Base-by-base conservation (phyloP, 192 early-diverging fungal species). In the Coemansia guatemalensis region DNA sequence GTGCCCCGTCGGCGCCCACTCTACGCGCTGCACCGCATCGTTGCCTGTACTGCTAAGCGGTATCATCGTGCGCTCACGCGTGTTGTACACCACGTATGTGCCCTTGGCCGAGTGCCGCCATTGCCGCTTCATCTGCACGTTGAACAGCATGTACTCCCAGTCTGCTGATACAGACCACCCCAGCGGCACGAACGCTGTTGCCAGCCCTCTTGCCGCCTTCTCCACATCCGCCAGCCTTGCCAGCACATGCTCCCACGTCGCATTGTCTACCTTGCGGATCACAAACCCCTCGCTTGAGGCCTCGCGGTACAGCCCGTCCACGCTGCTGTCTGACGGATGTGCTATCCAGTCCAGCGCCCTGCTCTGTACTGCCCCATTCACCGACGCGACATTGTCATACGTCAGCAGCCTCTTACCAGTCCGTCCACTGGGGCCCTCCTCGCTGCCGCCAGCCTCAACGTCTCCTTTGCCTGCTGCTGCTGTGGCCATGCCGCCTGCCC, bases 21-120 rank as follows among this genome's bases (percentile, higher is more conserved):
- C 64, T 9, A 89, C 90, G 66, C 73, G 89, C 52, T 83, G 88
- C 23, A 87, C 84, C 52, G 67, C 61, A 64, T 72, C 82, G 32
- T 77, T 80, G 44, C 73, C 64, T 2, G 41, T 60, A 18, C 61
- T 58, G 0, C 68, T 53, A 68, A 98, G 78, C n/a, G 90, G 87
- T 4, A 66, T 64, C 20, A 89, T 70, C 5, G 74, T 84, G 49
- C 84, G 82, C 22, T 82, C 79, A 20, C 83, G 73, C 21, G 86
- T 83, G 70, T 87, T 85, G 79, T 86, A 95, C 39, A 98, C 63
- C 51, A 85, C 89, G 61, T 95, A 93, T 53, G 89, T 90, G 52
- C 91, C 89, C 57, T 80, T 86, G 59, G 84, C 89, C 1, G 92
- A 94, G 70, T 94, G 92, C 51, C 96, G 81, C 93, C 93, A 98